Conservation (phyloP, 805 yeast species). For the Metschnikowia orientalis region DNA sequence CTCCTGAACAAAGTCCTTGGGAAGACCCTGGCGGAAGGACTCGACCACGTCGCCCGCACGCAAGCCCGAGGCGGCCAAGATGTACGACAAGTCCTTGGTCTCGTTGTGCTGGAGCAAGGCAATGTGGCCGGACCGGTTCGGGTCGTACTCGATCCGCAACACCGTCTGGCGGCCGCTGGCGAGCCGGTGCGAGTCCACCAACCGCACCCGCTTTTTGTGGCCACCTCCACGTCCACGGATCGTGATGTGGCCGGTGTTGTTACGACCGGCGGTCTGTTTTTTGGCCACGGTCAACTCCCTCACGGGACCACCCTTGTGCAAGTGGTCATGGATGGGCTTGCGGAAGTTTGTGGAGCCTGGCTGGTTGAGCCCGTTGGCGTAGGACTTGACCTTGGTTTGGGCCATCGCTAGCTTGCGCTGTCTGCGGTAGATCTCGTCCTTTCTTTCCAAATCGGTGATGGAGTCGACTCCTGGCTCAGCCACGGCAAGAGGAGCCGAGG, state of each 20-base stretch:
- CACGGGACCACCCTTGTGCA: slow-evolving; percentile 82
- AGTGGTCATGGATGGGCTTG: slow-evolving; percentile 79
- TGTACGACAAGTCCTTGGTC: slow-evolving; percentile 66
- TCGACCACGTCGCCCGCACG: slow-evolving; percentile 91
- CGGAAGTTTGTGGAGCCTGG: slow-evolving; percentile 89
- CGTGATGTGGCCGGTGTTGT: slow-evolving; percentile 81
- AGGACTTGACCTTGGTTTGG: slow-evolving; percentile 64
- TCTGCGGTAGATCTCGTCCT: slow-evolving; percentile 65
- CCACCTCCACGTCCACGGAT: slow-evolving; percentile 98
- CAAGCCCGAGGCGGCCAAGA: slow-evolving; percentile 87
- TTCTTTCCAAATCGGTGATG: slow-evolving; percentile 73
- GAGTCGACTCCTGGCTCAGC: slow-evolving; percentile 34
- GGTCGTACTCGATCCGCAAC: slow-evolving; percentile 89
- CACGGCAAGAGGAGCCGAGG: slow-evolving; percentile 5
- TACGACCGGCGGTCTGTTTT: slow-evolving; percentile 81
- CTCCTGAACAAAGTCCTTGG: slow-evolving; percentile 63
- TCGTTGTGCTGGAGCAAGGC: slow-evolving; percentile 70
- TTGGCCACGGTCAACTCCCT: slow-evolving; percentile 69
- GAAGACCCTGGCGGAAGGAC: slow-evolving; percentile 85
- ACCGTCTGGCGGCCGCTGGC: slow-evolving; percentile 74
- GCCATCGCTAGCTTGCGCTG: slow-evolving; percentile 72
- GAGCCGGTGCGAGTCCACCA: slow-evolving; percentile 70
- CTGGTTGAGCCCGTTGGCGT: slow-evolving; percentile 66
- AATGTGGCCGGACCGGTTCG: slow-evolving; percentile 88
- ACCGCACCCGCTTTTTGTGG: slow-evolving; percentile 79